Conservation (phyloP, 495 filamentous ascomycete species). For the Lichenothelia convexa region DNA sequence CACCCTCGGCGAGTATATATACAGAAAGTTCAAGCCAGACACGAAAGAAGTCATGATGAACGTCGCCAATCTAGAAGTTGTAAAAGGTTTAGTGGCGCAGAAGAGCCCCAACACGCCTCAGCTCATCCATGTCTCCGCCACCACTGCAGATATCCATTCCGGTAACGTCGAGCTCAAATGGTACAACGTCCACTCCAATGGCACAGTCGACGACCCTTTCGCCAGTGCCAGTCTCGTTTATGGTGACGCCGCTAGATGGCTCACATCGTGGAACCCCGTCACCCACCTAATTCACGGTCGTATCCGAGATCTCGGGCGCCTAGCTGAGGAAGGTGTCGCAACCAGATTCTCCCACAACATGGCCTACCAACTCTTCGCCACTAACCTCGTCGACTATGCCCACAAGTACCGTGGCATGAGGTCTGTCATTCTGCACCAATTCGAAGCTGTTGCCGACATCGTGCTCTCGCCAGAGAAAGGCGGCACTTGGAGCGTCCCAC, state of each 20-base stretch:
- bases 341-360: slow-evolving; percentile 40
- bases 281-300: slow-evolving; percentile 31
- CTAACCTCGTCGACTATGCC: slow-evolving; percentile 54
- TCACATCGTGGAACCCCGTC: too few species aligned
- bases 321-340: slow-evolving; percentile 14
- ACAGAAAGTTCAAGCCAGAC: slow-evolving; percentile 19
- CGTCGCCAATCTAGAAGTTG: slow-evolving; percentile 44
- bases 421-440: slow-evolving; percentile 56
- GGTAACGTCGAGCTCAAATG: slow-evolving; percentile 11
- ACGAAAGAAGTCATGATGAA: slow-evolving; percentile 36
- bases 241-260: slow-evolving; percentile 8
- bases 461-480: neutral
- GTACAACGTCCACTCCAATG: slow-evolving; percentile 26
- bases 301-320: slow-evolving; percentile 25
- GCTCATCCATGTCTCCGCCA: slow-evolving; percentile 15
- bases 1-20: slow-evolving; percentile 1
- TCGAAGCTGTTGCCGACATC: slow-evolving; percentile 55
- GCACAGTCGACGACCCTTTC: slow-evolving; percentile 30
- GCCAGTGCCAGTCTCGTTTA: slow-evolving; percentile 30
- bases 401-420: slow-evolving; percentile 51
- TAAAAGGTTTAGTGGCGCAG: slow-evolving; percentile 55
- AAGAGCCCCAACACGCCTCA: slow-evolving; percentile 24
- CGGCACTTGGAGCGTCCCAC: neutral
- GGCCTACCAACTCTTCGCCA: slow-evolving; percentile 58
- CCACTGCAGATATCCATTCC: slow-evolving; percentile 12